Evolutionary conservation across 768 basidiomycete genomes (phyloP).

Genomic region (Steccherinum ochraceum): DNA sequence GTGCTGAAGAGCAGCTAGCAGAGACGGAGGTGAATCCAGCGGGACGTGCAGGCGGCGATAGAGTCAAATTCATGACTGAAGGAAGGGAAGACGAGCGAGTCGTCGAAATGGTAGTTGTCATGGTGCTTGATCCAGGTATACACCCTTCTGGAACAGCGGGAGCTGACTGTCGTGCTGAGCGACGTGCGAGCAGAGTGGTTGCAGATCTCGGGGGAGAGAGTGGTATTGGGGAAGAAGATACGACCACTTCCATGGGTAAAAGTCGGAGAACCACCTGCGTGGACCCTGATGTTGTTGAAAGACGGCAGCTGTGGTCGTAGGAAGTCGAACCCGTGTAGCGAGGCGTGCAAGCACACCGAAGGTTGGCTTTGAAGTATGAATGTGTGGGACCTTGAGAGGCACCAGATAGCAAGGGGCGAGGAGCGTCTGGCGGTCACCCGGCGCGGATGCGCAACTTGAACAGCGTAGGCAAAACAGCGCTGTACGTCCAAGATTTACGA

Average conservation of each 20-base stretch:
- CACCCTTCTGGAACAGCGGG: not conserved
- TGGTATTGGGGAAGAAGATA: not conserved
- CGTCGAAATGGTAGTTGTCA: not conserved
- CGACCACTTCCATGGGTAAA: not conserved
- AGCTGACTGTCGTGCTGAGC: not conserved
- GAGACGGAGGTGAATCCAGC: slow-evolving; percentile 2
- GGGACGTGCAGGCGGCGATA: not conserved
- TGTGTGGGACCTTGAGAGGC: not conserved
- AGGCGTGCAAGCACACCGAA: not conserved
- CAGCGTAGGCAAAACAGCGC: no score
- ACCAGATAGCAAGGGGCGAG: not conserved
- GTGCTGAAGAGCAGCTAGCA: not conserved
- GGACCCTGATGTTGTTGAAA: not conserved
- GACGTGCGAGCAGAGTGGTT: not conserved
- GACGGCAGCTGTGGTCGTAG: not conserved
- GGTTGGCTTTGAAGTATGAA: not conserved
- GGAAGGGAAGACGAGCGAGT: not conserved
- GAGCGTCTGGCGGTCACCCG: not conserved
- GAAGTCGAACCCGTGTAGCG: not conserved
- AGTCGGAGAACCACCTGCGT: not conserved
- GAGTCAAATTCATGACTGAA: not conserved
- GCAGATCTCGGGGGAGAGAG: not conserved
- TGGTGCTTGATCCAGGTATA: no score
- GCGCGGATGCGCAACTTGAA: not conserved
- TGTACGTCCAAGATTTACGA: no score